Base-by-base conservation (phyloP, 441 rosid species). In the Melastoma candidum region DNA sequence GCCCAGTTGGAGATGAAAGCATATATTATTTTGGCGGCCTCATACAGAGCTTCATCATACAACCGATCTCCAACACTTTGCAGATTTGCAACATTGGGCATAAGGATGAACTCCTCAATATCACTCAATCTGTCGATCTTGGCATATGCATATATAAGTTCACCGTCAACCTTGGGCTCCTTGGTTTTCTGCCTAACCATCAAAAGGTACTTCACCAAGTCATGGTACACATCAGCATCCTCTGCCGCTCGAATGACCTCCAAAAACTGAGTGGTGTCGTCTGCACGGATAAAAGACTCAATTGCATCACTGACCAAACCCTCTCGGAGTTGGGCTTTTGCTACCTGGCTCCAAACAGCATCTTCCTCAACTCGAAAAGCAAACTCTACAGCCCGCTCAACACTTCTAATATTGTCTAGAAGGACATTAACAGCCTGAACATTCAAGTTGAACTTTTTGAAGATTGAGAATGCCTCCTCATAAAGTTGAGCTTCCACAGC, bases 1-100 rank as follows among this genome's bases (percentile, higher is more conserved):
- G 92, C 97, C 99, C 99, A 94, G 77, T 94, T 94, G n/a, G 99
- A 90, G 70, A 83, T 85, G 73, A 94, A 94, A 24, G 96, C 85
- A 73, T 77, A 94, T 36, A 94, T 87, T 59, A 90, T 94, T 65
- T 90, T 94, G 46, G 99, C 99, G 61, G 99, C 96, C 77, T 94
- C 99, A 7, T 87, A 94, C 10, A 94, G 73, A 45, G 78, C 76
- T 68, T 90, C 96, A 32, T 87, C 96, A 73, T 74, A 94, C 72
- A 94, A 71, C 56, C 97, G 95, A 68, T 94, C 99, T 13, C 99
- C 99, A 11, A 87, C 99, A 73, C 51, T 75, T 82, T 79, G 99
- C 12, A 67, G 71, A 47, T 90, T 94, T 39, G 99, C 99, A 56
- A 94, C 96, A 70, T 90, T 94, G 27, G 99, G 99, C 94, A 87